phyloP scores from a whole-genome alignment of 2,329 filamentous ascomycete species.

The Aspergillus sp. region DNA sequence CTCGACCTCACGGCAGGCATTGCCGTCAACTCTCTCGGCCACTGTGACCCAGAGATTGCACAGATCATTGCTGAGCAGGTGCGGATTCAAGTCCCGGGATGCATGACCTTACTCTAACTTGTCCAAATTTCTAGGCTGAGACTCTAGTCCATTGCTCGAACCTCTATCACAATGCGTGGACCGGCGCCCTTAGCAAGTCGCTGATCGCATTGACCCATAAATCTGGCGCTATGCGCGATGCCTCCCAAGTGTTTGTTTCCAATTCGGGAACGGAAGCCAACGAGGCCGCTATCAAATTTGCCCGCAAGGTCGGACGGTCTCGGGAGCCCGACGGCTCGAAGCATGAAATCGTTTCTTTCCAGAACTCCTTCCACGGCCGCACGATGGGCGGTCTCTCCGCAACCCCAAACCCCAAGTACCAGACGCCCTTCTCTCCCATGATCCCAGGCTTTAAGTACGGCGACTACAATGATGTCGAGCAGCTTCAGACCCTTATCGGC shows the following conservation, averaged over 20 bases:
- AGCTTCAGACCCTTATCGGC: slow-evolving; percentile 64
- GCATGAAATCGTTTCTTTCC: slow-evolving; percentile 79
- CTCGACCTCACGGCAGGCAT: slow-evolving; percentile 94
- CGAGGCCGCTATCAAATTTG: slow-evolving; percentile 95
- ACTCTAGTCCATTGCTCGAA: slow-evolving; percentile 88
- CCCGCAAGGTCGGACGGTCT: slow-evolving; percentile 77
- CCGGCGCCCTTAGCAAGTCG: slow-evolving; percentile 74
- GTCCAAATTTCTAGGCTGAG: slow-evolving; percentile 43
- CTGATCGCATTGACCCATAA: slow-evolving; percentile 72
- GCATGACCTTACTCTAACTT: slow-evolving; percentile 15
- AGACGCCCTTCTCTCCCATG: slow-evolving; percentile 91
- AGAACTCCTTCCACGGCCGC: slow-evolving; percentile 87
- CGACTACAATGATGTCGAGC: slow-evolving; percentile 69
- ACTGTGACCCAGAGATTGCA: slow-evolving; percentile 72
- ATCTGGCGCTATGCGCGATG: slow-evolving; percentile 73
- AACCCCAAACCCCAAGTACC: slow-evolving; percentile 96
- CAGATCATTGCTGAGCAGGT: slow-evolving; percentile 71
- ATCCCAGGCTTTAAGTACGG: slow-evolving; percentile 85
- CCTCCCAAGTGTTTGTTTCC: slow-evolving; percentile 76
- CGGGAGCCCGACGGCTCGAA: slow-evolving; percentile 63
- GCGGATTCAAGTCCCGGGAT: slow-evolving; percentile 5
- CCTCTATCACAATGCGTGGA: slow-evolving; percentile 96
- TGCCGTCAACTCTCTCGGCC: slow-evolving; percentile 85
- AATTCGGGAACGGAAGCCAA: slow-evolving; percentile 97
- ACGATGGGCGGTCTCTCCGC: slow-evolving; percentile 95